These are phyloP conservation scores for Aspergillus neoniger DNA, from an alignment of 2,329 filamentous ascomycete genomes.

Conservation along the genomic window DNA sequence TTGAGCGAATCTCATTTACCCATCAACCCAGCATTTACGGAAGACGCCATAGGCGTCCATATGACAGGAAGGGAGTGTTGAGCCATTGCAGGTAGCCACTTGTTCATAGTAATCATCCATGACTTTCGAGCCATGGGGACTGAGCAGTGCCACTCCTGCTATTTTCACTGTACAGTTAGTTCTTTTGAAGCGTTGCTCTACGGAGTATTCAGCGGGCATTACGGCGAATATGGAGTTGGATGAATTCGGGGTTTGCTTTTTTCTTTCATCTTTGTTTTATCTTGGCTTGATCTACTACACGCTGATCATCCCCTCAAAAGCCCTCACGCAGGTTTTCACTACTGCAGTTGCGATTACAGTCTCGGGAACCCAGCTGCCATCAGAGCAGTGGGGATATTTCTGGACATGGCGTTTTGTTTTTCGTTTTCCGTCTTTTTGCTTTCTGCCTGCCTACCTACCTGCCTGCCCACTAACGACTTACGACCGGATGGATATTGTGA, in stretches of 20 bases:
- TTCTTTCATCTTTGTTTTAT: constrained; percentile 17
- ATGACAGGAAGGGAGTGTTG: constrained; percentile 14
- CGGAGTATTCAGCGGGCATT: constrained; percentile 14
- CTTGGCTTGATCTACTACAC: background rate
- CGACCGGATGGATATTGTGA: constrained; percentile 19
- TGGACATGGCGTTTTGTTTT: constrained; percentile 15
- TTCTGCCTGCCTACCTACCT: constrained; percentile 3
- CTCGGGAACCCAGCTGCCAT: background rate
- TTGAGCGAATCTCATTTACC: constrained; percentile 30
- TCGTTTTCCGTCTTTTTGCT: background rate
- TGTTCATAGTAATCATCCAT: constrained; percentile 4
- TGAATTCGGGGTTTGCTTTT: constrained; percentile 12
- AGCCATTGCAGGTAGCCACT: background rate
- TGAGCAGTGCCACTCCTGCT: constrained; percentile 26
- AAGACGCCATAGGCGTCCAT: constrained; percentile 14
- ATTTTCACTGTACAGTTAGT: constrained; percentile 27
- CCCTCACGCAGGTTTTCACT: constrained; percentile 2
- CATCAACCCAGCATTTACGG: constrained; percentile 32
- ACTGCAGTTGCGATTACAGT: background rate
- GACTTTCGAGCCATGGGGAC: constrained; percentile 1
- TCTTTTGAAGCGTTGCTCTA: constrained; percentile 17
- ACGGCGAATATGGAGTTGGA: constrained; percentile 30
- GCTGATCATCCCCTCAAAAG: background rate
- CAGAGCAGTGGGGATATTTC: background rate
- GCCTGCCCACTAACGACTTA: constrained; percentile 14